Conservation (phyloP, 1,139 yeast genomes). For the Scheffersomyces lignicola region DNA sequence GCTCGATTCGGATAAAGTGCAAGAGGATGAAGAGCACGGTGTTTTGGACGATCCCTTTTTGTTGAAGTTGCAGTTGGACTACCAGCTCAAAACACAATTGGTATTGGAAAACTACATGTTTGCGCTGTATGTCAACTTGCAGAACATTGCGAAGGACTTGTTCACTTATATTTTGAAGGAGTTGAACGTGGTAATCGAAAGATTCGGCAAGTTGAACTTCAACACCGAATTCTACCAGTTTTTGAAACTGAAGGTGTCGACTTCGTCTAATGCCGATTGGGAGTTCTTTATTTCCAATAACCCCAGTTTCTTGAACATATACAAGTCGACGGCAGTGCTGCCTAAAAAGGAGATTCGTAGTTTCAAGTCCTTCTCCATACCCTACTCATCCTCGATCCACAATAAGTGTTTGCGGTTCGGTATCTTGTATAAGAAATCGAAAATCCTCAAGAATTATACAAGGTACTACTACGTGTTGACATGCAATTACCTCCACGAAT, state of each 20-base stretch:
- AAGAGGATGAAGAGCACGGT: conserved; percentile 24
- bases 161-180: conserved; percentile 42
- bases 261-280: conserved; percentile 35
- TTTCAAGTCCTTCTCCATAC: conserved; percentile 29
- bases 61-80: conserved; percentile 40
- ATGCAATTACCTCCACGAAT: conserved; percentile 48
- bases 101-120: conserved; percentile 45
- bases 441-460: conserved; percentile 41
- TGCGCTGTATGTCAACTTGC: conserved; percentile 46
- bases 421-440: conserved; percentile 42
- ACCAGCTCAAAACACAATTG: conserved; percentile 43
- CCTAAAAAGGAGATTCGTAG: conserved; percentile 34
- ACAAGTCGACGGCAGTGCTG: conserved; percentile 22
- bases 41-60: conserved; percentile 46
- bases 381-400: conserved; percentile 41
- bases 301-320: conserved; percentile 36
- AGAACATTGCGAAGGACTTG: conserved; percentile 44
- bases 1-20: conserved; percentile 23
- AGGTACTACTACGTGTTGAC: conserved; percentile 42
- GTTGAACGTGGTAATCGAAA: conserved; percentile 32
- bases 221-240: conserved; percentile 16
- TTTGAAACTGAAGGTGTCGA: conserved; percentile 22
- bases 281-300: conserved; percentile 38
- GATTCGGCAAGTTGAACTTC: conserved; percentile 31
- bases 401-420: conserved; percentile 48